These are phyloP conservation scores for Penicillium sp. DNA, from an alignment of 2,329 filamentous ascomycete genomes.

Conservation along the genomic window DNA sequence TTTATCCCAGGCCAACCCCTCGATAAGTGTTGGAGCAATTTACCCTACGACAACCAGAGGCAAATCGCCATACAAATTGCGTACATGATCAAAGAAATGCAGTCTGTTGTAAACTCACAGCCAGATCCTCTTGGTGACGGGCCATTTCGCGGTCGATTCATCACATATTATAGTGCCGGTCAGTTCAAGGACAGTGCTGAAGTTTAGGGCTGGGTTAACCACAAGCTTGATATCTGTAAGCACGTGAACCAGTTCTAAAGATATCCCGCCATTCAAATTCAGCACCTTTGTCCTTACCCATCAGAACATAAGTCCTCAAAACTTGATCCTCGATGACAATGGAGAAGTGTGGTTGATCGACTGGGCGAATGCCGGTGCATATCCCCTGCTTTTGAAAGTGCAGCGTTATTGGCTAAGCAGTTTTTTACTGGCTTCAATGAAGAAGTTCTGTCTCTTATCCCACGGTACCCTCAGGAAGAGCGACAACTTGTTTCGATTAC, in stretches of 20 bases:
- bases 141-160: conserved; percentile 19
- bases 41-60: conserved; percentile 11
- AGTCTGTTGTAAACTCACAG: conserved; percentile 11
- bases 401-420: conserved; percentile 12
- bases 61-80: conserved; percentile 20
- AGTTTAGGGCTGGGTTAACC: conserved; percentile 27
- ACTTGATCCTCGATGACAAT: conserved; percentile 15
- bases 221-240: conserved; percentile 26
- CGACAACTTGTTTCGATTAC: conserved; percentile 19
- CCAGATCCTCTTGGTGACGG: conserved; percentile 18
- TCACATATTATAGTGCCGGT: conserved; percentile 24
- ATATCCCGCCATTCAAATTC: conserved; percentile 15
- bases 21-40: conserved; percentile 22
- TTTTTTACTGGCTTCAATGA: conserved; percentile 22
- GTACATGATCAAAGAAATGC: conserved; percentile 23
- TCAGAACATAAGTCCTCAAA: conserved; percentile 22
- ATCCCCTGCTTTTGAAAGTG: conserved; percentile 24
- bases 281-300: conserved; percentile 18
- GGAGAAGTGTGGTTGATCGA: conserved; percentile 17
- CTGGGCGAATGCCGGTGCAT: conserved; percentile 22
- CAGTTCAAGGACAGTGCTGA: conserved; percentile 18
- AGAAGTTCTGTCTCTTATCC: conserved; percentile 17
- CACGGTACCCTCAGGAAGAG: conserved; percentile 17
- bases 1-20: conserved; percentile 26
- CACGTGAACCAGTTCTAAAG: conserved; percentile 7